Evolutionary conservation across 2,329 filamentous ascomycete genomes (phyloP), one percentile per base, ranked within the genome.

Genomic region (Cladosporium sp.): DNA sequence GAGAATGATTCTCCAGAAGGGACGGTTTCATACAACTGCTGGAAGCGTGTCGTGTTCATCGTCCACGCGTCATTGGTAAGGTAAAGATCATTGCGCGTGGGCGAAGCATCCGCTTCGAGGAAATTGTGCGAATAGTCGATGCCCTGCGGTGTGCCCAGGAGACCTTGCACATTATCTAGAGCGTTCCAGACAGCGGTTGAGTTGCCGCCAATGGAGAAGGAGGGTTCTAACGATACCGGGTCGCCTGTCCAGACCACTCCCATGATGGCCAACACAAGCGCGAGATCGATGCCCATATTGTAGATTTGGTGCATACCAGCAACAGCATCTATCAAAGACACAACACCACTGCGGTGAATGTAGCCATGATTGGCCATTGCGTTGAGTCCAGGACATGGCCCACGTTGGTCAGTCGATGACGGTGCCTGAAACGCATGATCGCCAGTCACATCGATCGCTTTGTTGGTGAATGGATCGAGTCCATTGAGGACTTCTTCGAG

Each of bases 61-160:
- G 79, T 80, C 62, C 80, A 81, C 62, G 80, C 80, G 67, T 87
- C 81, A 5, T 82, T 70, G 21, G 70, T 72, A 4, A 72, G 65
- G 71, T 86, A 86, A 0, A 87, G 73, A 65, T 86, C 84, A 40
- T 81, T 79, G 2, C 84, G 80, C 0, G 83, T 85, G 53, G 80
- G 79, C 52, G 83, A 86, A 0, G 78, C 81, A 72, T 87, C 85
- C 0, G 80, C 76, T 75, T 87, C 85, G 69, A 85, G 83, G 64
- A 82, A 81, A 72, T 86, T 85, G 72, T 87, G 85, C 3, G 81
- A 81, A n/a, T 82, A 81, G 16, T 75, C 74, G 2, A 86, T 77
- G 18, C 75, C 75, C 56, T 71, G 66, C 18, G 73, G 72, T 35
- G 57, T 66, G 62, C 71, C 71, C 21, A 74, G 67, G 14, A 73